A percentile compares a stretch with the other conserved stretches of the same genome.
These are phyloP conservation scores for Haplosporangium sp. DNA, from an alignment of 371 early-diverging fungal species.

Conservation along the genomic window DNA sequence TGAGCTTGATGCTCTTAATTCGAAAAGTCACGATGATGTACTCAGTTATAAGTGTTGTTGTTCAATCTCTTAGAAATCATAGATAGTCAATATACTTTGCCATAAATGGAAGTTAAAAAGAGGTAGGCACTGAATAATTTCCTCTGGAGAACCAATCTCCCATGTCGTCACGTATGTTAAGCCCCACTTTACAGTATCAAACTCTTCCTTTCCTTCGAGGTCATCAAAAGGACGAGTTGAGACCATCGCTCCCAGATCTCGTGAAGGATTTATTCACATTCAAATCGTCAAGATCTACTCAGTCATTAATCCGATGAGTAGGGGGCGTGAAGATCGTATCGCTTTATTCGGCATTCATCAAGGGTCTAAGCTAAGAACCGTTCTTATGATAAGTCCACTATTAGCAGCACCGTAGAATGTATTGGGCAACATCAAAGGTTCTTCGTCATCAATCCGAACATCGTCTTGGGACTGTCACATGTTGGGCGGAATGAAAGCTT, in stretches of 20 bases:
- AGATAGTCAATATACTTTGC: too few species aligned
- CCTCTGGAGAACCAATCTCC: too few species aligned
- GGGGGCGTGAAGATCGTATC: constrained; percentile 1
- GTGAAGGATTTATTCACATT: constrained; percentile 18
- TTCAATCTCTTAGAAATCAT: too few species aligned
- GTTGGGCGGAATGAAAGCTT: background rate
- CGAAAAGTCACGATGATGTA: too few species aligned
- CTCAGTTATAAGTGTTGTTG: too few species aligned
- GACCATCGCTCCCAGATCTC: constrained; percentile 12
- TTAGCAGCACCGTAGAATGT: background rate
- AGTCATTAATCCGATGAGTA: background rate
- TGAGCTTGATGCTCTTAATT: too few species aligned
- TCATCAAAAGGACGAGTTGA: background rate
- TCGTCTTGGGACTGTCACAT: constrained; percentile 11
- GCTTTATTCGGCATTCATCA: constrained; percentile 33
- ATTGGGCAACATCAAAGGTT: background rate
- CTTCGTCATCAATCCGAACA: background rate
- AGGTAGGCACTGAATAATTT: too few species aligned
- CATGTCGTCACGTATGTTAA: too few species aligned
- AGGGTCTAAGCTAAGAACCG: constrained; percentile 7
- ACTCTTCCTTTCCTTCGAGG: too few species aligned
- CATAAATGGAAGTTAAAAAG: too few species aligned
- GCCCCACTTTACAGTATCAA: too few species aligned
- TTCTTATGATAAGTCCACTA: constrained; percentile 26
- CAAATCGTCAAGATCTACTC: constrained; percentile 19